Percentiles rank a stretch among this genome's conserved stretches.
These are phyloP conservation scores for Claviceps sp. DNA, from an alignment of 2,329 filamentous ascomycete genomes.

Conservation along the genomic window DNA sequence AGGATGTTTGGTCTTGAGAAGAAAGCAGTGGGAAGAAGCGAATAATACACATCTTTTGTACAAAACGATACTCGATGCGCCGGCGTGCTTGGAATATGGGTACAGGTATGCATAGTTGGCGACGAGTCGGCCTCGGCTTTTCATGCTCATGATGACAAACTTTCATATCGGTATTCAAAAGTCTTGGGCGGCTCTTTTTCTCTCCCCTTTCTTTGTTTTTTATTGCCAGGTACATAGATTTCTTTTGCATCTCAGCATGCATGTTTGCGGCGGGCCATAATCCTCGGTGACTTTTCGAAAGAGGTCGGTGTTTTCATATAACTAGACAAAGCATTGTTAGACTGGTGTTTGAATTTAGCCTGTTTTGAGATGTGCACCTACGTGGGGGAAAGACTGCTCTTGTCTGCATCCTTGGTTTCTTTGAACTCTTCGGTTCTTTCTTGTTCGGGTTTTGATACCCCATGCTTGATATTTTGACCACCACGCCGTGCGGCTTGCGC, in stretches of 20 bases:
- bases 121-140: not conserved
- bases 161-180: slow-evolving; percentile 3
- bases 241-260: not conserved
- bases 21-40: slow-evolving; percentile 2
- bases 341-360: no score
- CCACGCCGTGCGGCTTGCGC: no score
- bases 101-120: not conserved
- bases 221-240: not conserved
- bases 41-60: not conserved
- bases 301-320: not conserved
- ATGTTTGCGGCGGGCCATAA: not conserved
- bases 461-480: no score
- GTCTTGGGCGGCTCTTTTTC: not conserved
- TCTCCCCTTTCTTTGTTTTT: not conserved
- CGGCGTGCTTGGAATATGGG: not conserved
- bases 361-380: no score
- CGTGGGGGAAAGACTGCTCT: no score
- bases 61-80: not conserved
- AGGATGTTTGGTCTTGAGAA: slow-evolving; percentile 56
- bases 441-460: no score
- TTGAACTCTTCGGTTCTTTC: no score
- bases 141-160: slow-evolving; percentile 1
- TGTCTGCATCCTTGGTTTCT: no score
- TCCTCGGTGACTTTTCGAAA: not conserved
- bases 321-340: no score